Evolutionary conservation across 352 stramenopile species (phyloP).

Genomic region (Globisporangium camurandrum): DNA sequence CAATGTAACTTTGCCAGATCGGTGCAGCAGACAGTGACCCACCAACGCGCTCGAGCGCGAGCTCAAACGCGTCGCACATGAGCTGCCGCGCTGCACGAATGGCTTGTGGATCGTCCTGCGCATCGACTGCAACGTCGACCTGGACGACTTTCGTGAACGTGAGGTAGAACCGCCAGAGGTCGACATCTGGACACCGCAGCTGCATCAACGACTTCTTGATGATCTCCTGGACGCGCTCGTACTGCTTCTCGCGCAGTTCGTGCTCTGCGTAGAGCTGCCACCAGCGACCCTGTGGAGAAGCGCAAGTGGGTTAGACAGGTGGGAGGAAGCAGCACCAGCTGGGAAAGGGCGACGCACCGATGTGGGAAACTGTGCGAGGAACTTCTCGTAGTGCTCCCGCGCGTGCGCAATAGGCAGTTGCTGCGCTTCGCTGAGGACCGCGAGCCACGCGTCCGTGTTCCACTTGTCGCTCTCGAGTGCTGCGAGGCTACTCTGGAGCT

Average conservation of each 20-base stretch:
- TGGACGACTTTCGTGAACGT: conserved; percentile 84
- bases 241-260: conserved; percentile 78
- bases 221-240: conserved; percentile 81
- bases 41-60: conserved; percentile 77
- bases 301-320: no score
- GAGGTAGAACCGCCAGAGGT: conserved; percentile 85
- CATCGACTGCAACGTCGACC: conserved; percentile 64
- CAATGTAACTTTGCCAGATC: conserved; percentile 80
- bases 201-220: conserved; percentile 87
- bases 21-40: conserved; percentile 67
- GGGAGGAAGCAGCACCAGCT: no score
- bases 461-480: conserved; percentile 52
- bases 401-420: conserved; percentile 53
- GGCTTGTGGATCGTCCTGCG: conserved; percentile 43
- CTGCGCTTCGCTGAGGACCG: conserved; percentile 75
- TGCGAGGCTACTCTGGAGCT: conserved; percentile 52
- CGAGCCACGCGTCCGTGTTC: conserved; percentile 74
- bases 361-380: conserved; percentile 61
- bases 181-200: conserved; percentile 69
- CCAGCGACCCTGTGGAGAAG: conserved; percentile 43
- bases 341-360: conserved; percentile 33
- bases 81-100: conserved; percentile 58
- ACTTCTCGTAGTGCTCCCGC: conserved; percentile 70
- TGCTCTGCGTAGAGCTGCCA: conserved; percentile 86
- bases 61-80: conserved; percentile 82